Percentiles rank a stretch among this genome's conserved stretches.
Evolutionary conservation across 2,329 filamentous ascomycete genomes (phyloP).

Genomic region (Nothopassalora personata): DNA sequence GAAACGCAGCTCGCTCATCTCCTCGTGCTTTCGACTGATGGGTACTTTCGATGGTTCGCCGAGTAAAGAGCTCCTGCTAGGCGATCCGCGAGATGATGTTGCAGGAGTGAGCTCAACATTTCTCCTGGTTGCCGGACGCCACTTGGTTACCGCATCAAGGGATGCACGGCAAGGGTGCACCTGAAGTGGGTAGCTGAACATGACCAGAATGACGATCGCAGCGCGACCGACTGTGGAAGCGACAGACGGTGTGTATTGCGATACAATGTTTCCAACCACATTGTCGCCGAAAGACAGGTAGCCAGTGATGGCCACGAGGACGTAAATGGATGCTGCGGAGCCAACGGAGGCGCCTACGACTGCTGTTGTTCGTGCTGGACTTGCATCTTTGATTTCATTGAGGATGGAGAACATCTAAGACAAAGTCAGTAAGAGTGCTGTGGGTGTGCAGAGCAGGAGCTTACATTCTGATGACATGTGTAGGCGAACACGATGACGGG

Average conservation of each 20-base stretch:
- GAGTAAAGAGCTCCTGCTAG: constrained; percentile 28
- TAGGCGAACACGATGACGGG: constrained; percentile 99
- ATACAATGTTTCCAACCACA: constrained; percentile 86
- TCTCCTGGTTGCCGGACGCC: constrained; percentile 56
- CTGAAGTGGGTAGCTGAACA: constrained; percentile 93
- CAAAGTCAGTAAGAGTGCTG: constrained; percentile 10
- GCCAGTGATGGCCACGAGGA: constrained; percentile 87
- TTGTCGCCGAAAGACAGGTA: constrained; percentile 93
- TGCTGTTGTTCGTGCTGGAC: constrained; percentile 67
- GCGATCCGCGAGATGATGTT: constrained; percentile 23
- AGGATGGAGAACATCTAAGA: constrained; percentile 93
- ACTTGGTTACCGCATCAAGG: constrained; percentile 86
- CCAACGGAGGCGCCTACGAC: constrained; percentile 84
- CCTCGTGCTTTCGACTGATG: constrained; percentile 33
- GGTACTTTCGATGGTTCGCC: constrained; percentile 19
- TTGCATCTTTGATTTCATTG: constrained; percentile 86
- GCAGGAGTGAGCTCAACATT: constrained; percentile 26
- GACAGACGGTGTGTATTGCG: constrained; percentile 75
- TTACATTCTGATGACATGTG: constrained; percentile 94
- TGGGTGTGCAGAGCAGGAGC: constrained; percentile 22
- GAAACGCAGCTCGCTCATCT: constrained; percentile 83
- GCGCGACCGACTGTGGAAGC: constrained; percentile 89
- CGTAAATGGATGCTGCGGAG: constrained; percentile 77
- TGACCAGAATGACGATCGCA: constrained; percentile 91
- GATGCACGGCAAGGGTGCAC: constrained; percentile 95